phyloP scores from a whole-genome alignment of 1,284 basidiomycete genomes.

The Clitocybe nebularis region DNA sequence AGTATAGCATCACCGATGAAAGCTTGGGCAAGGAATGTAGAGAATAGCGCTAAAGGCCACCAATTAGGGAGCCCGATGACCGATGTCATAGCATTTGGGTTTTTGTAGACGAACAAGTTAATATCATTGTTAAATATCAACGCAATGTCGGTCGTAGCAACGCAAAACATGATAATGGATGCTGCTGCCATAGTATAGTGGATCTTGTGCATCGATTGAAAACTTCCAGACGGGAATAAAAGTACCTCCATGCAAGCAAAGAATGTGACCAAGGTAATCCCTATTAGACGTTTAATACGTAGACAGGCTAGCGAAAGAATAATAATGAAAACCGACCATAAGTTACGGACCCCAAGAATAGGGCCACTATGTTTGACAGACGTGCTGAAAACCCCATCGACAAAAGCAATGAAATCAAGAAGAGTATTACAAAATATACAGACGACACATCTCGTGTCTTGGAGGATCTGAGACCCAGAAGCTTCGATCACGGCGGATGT shows the following conservation, averaged over 20 bases:
- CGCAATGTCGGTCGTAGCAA: constrained; percentile 11
- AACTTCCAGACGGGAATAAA: constrained; percentile 2
- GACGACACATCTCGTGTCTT: too few relatives aligned
- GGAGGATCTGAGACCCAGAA: too few relatives aligned
- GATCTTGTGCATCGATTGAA: constrained; percentile 3
- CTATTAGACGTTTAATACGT: too few relatives aligned
- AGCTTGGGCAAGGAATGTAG: constrained; percentile 12
- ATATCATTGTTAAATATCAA: constrained; percentile 9
- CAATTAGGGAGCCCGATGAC: constrained; percentile 10
- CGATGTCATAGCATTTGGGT: constrained; percentile 5
- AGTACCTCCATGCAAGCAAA: constrained; percentile 11
- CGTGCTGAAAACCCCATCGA: too few relatives aligned
- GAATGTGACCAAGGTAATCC: constrained; percentile 17
- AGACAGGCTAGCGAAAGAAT: too few relatives aligned
- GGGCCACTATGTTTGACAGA: too few relatives aligned
- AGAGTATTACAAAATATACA: too few relatives aligned
- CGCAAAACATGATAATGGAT: constrained; percentile 12
- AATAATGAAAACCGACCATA: too few relatives aligned
- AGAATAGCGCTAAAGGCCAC: constrained; percentile 13
- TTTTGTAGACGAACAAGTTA: constrained; percentile 3
- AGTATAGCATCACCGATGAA: constrained; percentile 15
- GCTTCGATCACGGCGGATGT: too few relatives aligned
- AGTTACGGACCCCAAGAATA: too few relatives aligned
- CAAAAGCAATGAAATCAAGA: too few relatives aligned
- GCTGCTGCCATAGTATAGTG: constrained; percentile 10